Conservation (phyloP, 1,139 yeast species). For the Yamadazyma atmosphaerica region DNA sequence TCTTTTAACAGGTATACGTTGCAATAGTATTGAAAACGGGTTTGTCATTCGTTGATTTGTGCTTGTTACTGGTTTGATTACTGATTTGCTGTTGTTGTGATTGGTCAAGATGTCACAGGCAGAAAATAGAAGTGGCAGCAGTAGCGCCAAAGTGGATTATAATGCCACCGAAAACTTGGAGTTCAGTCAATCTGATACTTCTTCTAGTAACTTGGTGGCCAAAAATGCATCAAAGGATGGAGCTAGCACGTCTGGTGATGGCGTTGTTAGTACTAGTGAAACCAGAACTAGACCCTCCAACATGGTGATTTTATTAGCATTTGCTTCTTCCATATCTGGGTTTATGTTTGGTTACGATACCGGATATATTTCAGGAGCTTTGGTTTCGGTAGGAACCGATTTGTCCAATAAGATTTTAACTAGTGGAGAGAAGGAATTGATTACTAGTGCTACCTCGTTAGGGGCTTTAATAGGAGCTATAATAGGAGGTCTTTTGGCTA, state of each 20-base stretch:
- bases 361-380: conserved; percentile 90
- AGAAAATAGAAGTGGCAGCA: neutral
- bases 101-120: neutral
- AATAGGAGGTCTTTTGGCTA: conserved; percentile 78
- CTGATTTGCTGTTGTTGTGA: no score
- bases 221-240: conserved; percentile 1
- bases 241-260: conserved; percentile 5
- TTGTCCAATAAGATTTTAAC: conserved; percentile 54
- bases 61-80: no score
- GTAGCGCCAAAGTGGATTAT: neutral
- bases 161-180: conserved; percentile 2
- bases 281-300: conserved; percentile 47
- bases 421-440: conserved; percentile 79
- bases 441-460: conserved; percentile 92
- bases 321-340: conserved; percentile 87
- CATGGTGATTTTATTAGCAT: conserved; percentile 67
- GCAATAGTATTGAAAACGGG: neutral
- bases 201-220: conserved; percentile 8
- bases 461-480: conserved; percentile 85
- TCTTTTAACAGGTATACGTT: neutral
- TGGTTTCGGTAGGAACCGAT: conserved; percentile 81
- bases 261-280: conserved; percentile 2
- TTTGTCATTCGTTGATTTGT: neutral
- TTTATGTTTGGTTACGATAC: conserved; percentile 97
- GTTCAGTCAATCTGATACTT: conserved; percentile 6